Evolutionary conservation across 73 alveolate species (phyloP).

Genomic region (Durusdinium trenchii): DNA sequence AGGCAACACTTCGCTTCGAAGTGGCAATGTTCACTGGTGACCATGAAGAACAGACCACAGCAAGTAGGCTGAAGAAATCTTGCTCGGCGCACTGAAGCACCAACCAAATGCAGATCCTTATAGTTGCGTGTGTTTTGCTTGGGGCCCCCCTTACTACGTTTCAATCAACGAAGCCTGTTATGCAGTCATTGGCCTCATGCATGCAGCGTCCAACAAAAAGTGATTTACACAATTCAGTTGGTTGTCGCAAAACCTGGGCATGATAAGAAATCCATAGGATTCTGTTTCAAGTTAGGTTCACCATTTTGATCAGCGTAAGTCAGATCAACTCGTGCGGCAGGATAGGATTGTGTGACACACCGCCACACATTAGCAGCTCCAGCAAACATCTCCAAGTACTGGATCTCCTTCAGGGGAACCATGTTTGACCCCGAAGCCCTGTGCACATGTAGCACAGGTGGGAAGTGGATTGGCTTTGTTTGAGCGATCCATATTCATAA

Average conservation of each 20-base stretch:
- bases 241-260: background rate
- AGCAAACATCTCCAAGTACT: constrained; percentile 20
- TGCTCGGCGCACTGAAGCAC: background rate
- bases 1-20: background rate
- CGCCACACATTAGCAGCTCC: constrained; percentile 41
- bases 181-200: background rate
- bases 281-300: background rate
- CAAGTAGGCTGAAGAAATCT: background rate
- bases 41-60: constrained; percentile 3
- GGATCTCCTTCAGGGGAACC: background rate
- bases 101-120: constrained; percentile 14
- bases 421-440: no score
- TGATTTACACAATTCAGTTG: background rate
- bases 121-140: background rate
- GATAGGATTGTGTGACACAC: background rate
- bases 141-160: background rate
- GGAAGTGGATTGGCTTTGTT: background rate
- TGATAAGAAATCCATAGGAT: background rate
- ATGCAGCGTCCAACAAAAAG: background rate
- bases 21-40: background rate
- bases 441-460: background rate
- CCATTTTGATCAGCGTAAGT: background rate
- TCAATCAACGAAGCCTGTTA: background rate
- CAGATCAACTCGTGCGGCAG: background rate
- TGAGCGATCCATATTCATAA: background rate